Evolutionary conservation across 352 stramenopile genomes (phyloP).

Genomic region (Phytophthora sojae): DNA sequence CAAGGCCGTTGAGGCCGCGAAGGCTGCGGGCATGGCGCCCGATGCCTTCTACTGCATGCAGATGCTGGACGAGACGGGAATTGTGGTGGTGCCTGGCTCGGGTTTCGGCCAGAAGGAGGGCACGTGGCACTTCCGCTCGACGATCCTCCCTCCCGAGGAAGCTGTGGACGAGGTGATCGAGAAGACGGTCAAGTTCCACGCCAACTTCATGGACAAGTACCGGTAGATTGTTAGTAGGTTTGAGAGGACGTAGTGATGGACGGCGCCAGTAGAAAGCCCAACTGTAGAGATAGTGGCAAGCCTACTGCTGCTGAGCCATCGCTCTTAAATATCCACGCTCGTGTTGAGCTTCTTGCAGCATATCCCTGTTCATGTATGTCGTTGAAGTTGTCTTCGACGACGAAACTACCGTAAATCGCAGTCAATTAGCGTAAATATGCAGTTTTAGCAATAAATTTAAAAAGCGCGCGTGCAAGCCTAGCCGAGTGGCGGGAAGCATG

Average conservation of each 20-base stretch:
- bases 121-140: conserved; percentile 99
- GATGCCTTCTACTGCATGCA: conserved; percentile 98
- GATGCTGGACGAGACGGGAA: conserved; percentile 96
- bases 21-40: conserved; percentile 76
- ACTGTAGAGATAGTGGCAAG: neutral
- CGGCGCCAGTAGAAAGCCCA: neutral
- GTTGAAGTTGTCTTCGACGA: neutral
- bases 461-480: neutral
- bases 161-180: conserved; percentile 96
- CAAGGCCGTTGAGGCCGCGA: conserved; percentile 87
- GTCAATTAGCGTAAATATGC: neutral
- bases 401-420: neutral
- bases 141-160: conserved; percentile 98
- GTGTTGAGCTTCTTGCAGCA: neutral
- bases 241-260: neutral
- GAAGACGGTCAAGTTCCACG: conserved; percentile 95
- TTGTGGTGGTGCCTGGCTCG: conserved; percentile 98
- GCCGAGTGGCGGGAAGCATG: conserved; percentile 22
- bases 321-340: conserved; percentile 1
- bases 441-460: neutral
- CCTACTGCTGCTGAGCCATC: neutral
- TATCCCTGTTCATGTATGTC: neutral
- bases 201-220: conserved; percentile 95
- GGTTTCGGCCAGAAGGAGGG: conserved; percentile 97
- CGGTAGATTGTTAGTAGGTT: conserved; percentile 40